These are phyloP conservation scores for Pyropia haitanensis DNA, from an alignment of 23 red algal genomes.

Conservation along the genomic window DNA sequence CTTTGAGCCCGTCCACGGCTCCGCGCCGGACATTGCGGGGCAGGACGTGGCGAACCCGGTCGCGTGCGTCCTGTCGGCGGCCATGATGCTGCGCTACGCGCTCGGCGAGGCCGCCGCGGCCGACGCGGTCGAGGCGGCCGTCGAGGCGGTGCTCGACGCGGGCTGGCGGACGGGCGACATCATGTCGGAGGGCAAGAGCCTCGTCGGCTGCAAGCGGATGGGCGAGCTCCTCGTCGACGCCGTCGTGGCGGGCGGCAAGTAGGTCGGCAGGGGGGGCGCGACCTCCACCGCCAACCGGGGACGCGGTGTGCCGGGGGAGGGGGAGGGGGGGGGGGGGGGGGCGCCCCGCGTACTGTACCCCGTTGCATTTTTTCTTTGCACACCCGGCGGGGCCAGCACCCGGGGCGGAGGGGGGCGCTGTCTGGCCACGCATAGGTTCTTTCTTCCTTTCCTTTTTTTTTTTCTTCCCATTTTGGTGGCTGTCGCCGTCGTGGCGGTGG, in stretches of 20 bases:
- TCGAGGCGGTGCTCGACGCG: conserved; percentile 66
- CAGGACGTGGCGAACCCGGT: conserved; percentile 89
- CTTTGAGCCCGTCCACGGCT: conserved; percentile 95
- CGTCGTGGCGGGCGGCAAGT: conserved; percentile 1
- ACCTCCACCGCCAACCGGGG: too few relatives aligned
- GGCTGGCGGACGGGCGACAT: conserved; percentile 86
- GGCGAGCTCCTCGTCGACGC: conserved; percentile 44
- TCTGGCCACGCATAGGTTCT: too few relatives aligned
- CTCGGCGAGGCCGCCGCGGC: conserved; percentile 63
- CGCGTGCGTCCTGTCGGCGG: conserved; percentile 78
- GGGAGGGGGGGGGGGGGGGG: too few relatives aligned
- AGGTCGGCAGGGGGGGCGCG: too few relatives aligned
- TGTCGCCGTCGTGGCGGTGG: too few relatives aligned
- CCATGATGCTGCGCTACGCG: conserved; percentile 88
- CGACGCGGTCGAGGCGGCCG: conserved; percentile 73
- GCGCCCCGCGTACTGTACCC: too few relatives aligned
- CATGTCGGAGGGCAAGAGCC: conserved; percentile 62
- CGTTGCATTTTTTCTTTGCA: too few relatives aligned
- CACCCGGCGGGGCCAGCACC: too few relatives aligned
- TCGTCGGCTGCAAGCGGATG: conserved; percentile 75
- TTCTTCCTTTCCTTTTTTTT: too few relatives aligned
- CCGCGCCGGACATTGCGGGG: conserved; percentile 96
- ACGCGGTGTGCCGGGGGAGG: too few relatives aligned
- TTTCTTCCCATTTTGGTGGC: too few relatives aligned
- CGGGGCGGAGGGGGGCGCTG: too few relatives aligned